Evolutionary conservation across 306 rosid species (phyloP).

Genomic region (Cercis canadensis): DNA sequence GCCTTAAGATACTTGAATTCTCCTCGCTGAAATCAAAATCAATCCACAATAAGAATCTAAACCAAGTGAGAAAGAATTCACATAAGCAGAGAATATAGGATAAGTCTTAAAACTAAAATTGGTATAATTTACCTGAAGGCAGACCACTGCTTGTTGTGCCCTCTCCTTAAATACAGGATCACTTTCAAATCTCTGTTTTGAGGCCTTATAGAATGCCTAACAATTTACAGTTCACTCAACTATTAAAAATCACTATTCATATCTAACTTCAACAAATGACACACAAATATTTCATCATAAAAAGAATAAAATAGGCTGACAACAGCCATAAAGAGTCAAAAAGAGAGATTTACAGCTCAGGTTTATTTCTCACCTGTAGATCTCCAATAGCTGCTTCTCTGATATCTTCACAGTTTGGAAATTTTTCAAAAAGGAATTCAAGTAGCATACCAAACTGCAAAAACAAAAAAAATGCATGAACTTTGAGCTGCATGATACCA

Average conservation of each 20-base stretch:
- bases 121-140: conserved; percentile 69
- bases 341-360: too few relatives aligned
- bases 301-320: background rate
- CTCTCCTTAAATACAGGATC: conserved; percentile 85
- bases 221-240: conserved; percentile 32
- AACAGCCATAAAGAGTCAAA: conserved; percentile 15
- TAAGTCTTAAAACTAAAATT: background rate
- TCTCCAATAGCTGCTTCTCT: conserved; percentile 83
- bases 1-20: conserved; percentile 70
- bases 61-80: background rate
- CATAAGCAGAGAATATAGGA: background rate
- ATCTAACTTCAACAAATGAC: conserved; percentile 18
- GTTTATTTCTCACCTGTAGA: conserved; percentile 69
- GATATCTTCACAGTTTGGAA: conserved; percentile 73
- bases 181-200: conserved; percentile 79
- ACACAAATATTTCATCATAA: conserved; percentile 3
- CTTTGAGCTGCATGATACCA: conserved; percentile 35
- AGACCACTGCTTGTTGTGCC: conserved; percentile 90
- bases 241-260: conserved; percentile 26
- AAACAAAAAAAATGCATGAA: conserved; percentile 36
- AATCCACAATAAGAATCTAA: conserved; percentile 18
- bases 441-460: conserved; percentile 98
- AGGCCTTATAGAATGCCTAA: conserved; percentile 86
- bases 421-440: conserved; percentile 78
- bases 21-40: conserved; percentile 73